These are phyloP conservation scores for Auriscalpium microsporum DNA, from an alignment of 768 basidiomycete genomes.

Conservation along the genomic window DNA sequence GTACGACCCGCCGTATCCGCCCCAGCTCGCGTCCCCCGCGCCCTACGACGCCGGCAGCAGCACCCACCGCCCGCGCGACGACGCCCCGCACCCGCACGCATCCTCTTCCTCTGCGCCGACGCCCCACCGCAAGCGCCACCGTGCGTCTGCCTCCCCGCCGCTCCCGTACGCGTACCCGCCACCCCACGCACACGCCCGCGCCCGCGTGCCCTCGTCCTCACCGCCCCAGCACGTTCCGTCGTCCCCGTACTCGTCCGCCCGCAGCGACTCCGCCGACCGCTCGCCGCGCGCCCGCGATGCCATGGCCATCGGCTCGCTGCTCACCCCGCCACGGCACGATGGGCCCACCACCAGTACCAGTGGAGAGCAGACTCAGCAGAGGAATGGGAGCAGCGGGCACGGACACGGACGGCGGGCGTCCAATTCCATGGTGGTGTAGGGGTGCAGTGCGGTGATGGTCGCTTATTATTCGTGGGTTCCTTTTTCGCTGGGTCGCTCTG, in stretches of 20 bases:
- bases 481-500: too few species aligned
- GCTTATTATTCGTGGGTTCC: too few species aligned
- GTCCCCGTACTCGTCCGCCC: conserved; percentile 67
- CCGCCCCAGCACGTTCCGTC: conserved; percentile 34
- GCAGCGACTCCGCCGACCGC: conserved; percentile 58
- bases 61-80: background rate
- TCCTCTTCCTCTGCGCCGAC: background rate
- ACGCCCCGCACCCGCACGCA: background rate
- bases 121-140: conserved; percentile 14
- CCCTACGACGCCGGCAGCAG: conserved; percentile 1
- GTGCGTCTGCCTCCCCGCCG: conserved; percentile 11
- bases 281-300: conserved; percentile 65
- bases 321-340: conserved; percentile 26
- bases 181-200: conserved; percentile 27
- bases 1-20: conserved; percentile 1
- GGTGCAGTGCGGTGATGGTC: too few species aligned
- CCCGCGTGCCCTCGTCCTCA: conserved; percentile 7
- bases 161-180: conserved; percentile 43
- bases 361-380: too few species aligned
- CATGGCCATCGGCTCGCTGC: conserved; percentile 74
- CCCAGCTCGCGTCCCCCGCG: background rate
- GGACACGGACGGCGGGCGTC: too few species aligned
- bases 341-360: too few species aligned
- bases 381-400: too few species aligned
- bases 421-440: too few species aligned